Evolutionary conservation across 192 early-diverging fungal genomes (phyloP).

Genomic region (Mortierella claussenii): DNA sequence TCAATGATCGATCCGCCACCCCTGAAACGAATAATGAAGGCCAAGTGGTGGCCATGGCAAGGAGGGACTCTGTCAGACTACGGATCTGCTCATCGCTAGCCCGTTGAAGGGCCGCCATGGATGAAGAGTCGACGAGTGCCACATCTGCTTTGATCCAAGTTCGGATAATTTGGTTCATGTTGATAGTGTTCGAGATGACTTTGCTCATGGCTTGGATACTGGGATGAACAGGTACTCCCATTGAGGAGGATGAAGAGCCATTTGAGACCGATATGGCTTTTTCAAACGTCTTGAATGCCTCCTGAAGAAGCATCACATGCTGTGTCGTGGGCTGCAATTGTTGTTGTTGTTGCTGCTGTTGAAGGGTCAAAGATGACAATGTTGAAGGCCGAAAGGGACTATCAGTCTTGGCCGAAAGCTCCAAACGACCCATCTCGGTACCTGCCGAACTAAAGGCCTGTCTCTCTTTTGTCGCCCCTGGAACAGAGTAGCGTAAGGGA

Average conservation of each 20-base stretch:
- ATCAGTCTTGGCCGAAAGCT: constrained; percentile 3
- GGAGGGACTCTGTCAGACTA: constrained; percentile 34
- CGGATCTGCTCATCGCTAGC: constrained; percentile 46
- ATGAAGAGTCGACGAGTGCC: constrained; percentile 34
- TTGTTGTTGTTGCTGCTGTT: too few relatives aligned
- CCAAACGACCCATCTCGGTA: neutral
- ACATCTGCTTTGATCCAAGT: constrained; percentile 39
- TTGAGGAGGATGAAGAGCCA: too few relatives aligned
- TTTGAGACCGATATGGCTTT: constrained; percentile 1
- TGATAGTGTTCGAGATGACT: constrained; percentile 27
- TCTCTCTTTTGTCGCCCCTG: constrained; percentile 2
- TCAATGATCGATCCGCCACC: neutral
- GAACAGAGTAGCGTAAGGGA: neutral
- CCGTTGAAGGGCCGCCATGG: constrained; percentile 30
- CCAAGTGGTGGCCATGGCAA: constrained; percentile 8
- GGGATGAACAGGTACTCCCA: neutral
- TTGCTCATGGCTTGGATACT: constrained; percentile 20
- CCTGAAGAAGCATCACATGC: constrained; percentile 29
- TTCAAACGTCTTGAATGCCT: constrained; percentile 38
- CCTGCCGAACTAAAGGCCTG: neutral
- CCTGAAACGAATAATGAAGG: too few relatives aligned
- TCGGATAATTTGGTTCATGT: constrained; percentile 40
- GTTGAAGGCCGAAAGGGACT: constrained; percentile 2
- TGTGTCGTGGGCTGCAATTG: constrained; percentile 12
- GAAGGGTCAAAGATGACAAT: neutral